Evolutionary conservation across 495 filamentous ascomycete species (phyloP).

Genomic region (Chaetomium cochliodes): DNA sequence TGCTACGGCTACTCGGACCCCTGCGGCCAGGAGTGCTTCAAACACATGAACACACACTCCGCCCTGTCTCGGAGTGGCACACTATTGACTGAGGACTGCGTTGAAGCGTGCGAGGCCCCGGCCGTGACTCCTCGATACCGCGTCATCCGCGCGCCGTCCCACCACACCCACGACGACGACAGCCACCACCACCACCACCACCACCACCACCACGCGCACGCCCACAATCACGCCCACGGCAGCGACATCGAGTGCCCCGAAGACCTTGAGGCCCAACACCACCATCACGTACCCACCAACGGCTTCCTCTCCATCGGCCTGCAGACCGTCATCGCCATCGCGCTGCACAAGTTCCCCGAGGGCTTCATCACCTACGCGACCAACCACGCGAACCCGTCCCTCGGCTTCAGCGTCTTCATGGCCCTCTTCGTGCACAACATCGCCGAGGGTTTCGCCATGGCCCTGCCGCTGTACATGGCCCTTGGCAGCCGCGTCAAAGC

Average conservation of each 20-base stretch:
- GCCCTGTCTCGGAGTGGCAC: slow-evolving; percentile 31
- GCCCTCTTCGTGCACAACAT: slow-evolving; percentile 98
- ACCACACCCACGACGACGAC: slow-evolving; percentile 25
- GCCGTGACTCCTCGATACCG: slow-evolving; percentile 30
- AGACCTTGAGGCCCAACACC: slow-evolving; percentile 53
- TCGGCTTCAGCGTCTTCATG: slow-evolving; percentile 89
- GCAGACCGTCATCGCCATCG: slow-evolving; percentile 91
- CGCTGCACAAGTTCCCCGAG: slow-evolving; percentile 94
- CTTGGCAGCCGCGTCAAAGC: slow-evolving; percentile 71
- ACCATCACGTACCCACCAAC: slow-evolving; percentile 96
- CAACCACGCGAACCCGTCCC: slow-evolving; percentile 85
- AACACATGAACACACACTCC: slow-evolving; percentile 42
- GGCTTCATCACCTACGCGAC: slow-evolving; percentile 98
- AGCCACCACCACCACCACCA: slow-evolving; percentile 19
- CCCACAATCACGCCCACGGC: slow-evolving; percentile 29
- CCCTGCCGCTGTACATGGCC: slow-evolving; percentile 86
- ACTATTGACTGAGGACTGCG: slow-evolving; percentile 31
- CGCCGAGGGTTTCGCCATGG: slow-evolving; percentile 92
- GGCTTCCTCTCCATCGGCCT: slow-evolving; percentile 89
- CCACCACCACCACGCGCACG: slow-evolving; percentile 17
- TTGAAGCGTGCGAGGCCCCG: slow-evolving; percentile 30
- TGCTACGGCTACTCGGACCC: slow-evolving; percentile 85
- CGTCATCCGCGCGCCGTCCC: slow-evolving; percentile 35
- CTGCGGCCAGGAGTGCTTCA: slow-evolving; percentile 80
- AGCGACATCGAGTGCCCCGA: slow-evolving; percentile 31